Evolutionary conservation across 2,329 filamentous ascomycete species (phyloP).

Genomic region (Microcyclospora tardicrescens): DNA sequence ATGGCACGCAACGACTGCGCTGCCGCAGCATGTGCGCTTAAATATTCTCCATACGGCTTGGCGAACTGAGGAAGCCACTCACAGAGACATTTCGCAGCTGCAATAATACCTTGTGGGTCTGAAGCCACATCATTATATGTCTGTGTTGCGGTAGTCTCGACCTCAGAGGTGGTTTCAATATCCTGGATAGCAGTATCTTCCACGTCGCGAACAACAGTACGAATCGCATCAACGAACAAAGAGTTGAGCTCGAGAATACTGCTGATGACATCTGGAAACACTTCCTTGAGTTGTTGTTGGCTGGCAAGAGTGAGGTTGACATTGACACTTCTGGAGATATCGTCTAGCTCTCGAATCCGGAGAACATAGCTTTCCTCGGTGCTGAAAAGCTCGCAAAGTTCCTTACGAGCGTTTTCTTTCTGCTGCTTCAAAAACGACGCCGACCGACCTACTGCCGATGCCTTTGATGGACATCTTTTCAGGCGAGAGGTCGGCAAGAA

Average conservation of each 20-base stretch:
- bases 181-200: slow-evolving; percentile 69
- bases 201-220: slow-evolving; percentile 64
- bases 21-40: slow-evolving; percentile 78
- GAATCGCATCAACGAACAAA: slow-evolving; percentile 64
- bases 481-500: slow-evolving; percentile 79
- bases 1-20: slow-evolving; percentile 68
- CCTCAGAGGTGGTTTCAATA: slow-evolving; percentile 46
- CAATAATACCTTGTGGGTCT: slow-evolving; percentile 46
- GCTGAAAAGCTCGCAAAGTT: slow-evolving; percentile 79
- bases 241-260: slow-evolving; percentile 72
- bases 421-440: slow-evolving; percentile 68
- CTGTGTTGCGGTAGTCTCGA: slow-evolving; percentile 24
- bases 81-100: slow-evolving; percentile 67
- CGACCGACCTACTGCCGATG: slow-evolving; percentile 64
- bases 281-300: slow-evolving; percentile 59
- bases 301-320: slow-evolving; percentile 65
- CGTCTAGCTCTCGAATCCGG: slow-evolving; percentile 53
- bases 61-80: slow-evolving; percentile 92
- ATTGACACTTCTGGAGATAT: slow-evolving; percentile 69
- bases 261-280: slow-evolving; percentile 67
- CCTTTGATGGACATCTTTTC: slow-evolving; percentile 74
- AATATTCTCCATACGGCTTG: slow-evolving; percentile 84
- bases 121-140: slow-evolving; percentile 51
- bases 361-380: slow-evolving; percentile 89
- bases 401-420: slow-evolving; percentile 71